Evolutionary conservation across 2,329 filamentous ascomycete genomes (phyloP).

Genomic region (Neofusicoccum cordaticola): DNA sequence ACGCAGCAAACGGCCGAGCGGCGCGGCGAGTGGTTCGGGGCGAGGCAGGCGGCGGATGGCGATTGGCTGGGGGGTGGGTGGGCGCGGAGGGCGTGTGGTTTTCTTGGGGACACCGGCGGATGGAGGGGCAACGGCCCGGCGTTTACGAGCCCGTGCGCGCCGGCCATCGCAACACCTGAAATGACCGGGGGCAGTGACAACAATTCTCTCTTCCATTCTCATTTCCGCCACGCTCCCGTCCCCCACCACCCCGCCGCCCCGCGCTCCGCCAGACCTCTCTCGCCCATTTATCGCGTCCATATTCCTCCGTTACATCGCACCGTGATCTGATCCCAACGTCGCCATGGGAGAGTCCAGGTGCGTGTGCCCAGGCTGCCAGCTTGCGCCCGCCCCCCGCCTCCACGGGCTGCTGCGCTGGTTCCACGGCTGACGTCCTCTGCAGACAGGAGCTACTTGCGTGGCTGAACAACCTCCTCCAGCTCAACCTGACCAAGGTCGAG

Average conservation of each 20-base stretch:
- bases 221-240: not conserved
- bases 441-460: slow-evolving; percentile 96
- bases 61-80: no score
- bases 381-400: slow-evolving; percentile 20
- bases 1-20: not conserved
- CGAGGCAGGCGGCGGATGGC: no score
- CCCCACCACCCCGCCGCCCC: not conserved
- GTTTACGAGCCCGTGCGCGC: not conserved
- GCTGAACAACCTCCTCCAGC: slow-evolving; percentile 95
- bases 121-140: slow-evolving; percentile 4
- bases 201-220: not conserved
- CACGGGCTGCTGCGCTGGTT: slow-evolving; percentile 21
- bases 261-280: not conserved
- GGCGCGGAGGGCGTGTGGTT: not conserved
- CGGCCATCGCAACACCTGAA: slow-evolving; percentile 13
- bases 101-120: not conserved
- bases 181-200: slow-evolving; percentile 15
- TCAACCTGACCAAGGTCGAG: slow-evolving; percentile 97
- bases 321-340: not conserved
- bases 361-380: not conserved
- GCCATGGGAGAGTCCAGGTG: slow-evolving; percentile 65
- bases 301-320: not conserved
- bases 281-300: not conserved
- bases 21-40: not conserved
- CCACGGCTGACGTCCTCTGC: slow-evolving; percentile 17